phyloP scores from a whole-genome alignment of 306 rosid species.

The Echinosophora koreensis region DNA sequence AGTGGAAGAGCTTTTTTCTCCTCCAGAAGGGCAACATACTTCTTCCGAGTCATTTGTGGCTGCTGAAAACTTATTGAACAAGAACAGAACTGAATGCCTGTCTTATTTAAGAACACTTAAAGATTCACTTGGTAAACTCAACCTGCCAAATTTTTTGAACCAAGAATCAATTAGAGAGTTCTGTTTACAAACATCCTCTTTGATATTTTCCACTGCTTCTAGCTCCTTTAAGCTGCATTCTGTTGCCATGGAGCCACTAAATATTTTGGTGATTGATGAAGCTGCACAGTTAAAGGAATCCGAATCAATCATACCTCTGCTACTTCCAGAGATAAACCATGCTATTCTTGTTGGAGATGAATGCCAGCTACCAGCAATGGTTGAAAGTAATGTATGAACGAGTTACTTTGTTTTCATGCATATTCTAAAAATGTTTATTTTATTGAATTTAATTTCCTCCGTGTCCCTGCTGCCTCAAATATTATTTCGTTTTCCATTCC shows the following conservation, averaged over 20 bases:
- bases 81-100: slow-evolving; percentile 55
- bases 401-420: neutral
- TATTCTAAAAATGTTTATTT: neutral
- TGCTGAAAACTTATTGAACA: slow-evolving; percentile 32
- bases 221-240: slow-evolving; percentile 67
- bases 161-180: slow-evolving; percentile 47
- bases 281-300: slow-evolving; percentile 86
- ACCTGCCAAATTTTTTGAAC: slow-evolving; percentile 50
- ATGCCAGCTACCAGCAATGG: slow-evolving; percentile 76
- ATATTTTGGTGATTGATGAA: slow-evolving; percentile 76
- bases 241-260: slow-evolving; percentile 54
- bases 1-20: slow-evolving; percentile 59
- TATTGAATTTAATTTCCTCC: neutral
- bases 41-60: slow-evolving; percentile 16
- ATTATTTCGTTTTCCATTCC: neutral
- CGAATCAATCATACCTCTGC: slow-evolving; percentile 76
- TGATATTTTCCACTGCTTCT: slow-evolving; percentile 77
- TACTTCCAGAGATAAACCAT: slow-evolving; percentile 60
- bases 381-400: slow-evolving; percentile 65
- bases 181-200: slow-evolving; percentile 66
- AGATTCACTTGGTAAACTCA: slow-evolving; percentile 56
- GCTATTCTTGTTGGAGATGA: slow-evolving; percentile 86
- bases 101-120: slow-evolving; percentile 54
- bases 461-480: neutral
- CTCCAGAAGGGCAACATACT: slow-evolving; percentile 22